Conservation (phyloP, 1,284 basidiomycete genomes). For the Leccinum glutinopallens region DNA sequence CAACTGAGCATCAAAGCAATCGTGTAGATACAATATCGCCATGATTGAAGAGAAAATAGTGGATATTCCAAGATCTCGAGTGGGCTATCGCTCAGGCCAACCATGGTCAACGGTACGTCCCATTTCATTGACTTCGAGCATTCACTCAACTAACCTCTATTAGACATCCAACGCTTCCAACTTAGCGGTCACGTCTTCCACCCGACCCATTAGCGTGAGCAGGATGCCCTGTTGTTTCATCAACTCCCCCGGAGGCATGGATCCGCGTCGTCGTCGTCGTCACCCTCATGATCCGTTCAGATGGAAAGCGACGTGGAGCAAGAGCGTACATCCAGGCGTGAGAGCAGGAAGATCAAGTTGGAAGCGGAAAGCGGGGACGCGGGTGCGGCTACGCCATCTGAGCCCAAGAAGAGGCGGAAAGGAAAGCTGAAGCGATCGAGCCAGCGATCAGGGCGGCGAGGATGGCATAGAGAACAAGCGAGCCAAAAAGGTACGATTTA, state of each 20-base stretch:
- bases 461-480: conserved; percentile 55
- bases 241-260: background rate
- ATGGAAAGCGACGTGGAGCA: conserved; percentile 40
- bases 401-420: conserved; percentile 45
- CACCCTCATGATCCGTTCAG: conserved; percentile 40
- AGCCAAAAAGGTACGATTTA: conserved; percentile 57
- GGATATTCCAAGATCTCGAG: no score
- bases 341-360: conserved; percentile 19
- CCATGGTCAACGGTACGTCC: no score
- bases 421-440: conserved; percentile 51
- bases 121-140: no score
- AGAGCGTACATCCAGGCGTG: conserved; percentile 37
- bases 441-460: conserved; percentile 30
- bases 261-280: background rate
- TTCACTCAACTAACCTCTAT: no score
- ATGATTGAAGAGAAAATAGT: no score
- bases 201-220: conserved; percentile 8
- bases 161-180: background rate
- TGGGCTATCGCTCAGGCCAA: no score
- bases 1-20: no score
- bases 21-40: no score
- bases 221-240: background rate
- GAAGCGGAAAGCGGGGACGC: conserved; percentile 3
- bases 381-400: conserved; percentile 1
- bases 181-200: background rate